A percentile compares a stretch with the other conserved stretches of the same genome.
Evolutionary conservation across 176 grass and related monocot species (phyloP).

Genomic region (Hyparrhenia diplandra): DNA sequence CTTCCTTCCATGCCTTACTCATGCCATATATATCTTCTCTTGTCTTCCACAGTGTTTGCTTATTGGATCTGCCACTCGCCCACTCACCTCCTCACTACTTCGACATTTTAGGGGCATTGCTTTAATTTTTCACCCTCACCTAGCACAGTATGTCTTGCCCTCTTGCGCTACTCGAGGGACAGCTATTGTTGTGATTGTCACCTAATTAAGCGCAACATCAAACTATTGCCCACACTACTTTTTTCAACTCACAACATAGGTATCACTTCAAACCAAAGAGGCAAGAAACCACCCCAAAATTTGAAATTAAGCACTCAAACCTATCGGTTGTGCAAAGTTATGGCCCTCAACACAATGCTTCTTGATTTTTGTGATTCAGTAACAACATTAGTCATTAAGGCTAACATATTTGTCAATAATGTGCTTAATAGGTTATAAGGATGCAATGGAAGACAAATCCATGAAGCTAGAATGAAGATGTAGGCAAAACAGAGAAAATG

Average conservation of each 20-base stretch:
- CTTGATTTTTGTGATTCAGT: neutral
- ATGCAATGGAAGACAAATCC: neutral
- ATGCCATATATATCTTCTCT: neutral
- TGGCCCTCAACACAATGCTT: neutral
- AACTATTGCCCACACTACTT: neutral
- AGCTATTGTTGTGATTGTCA: neutral
- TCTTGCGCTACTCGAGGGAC: neutral
- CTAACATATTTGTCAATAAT: neutral
- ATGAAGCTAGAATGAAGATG: no score
- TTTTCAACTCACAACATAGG: neutral
- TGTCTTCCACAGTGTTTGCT: neutral
- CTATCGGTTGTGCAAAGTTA: neutral
- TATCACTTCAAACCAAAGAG: neutral
- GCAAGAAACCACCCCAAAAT: neutral
- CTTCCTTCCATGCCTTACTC: neutral
- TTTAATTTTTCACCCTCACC: neutral
- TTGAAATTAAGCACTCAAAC: neutral
- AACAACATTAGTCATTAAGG: neutral
- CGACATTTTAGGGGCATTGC: neutral
- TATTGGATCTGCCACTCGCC: neutral
- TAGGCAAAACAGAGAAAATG: no score
- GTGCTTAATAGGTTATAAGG: neutral
- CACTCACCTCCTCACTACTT: neutral
- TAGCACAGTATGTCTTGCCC: neutral
- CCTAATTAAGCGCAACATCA: neutral